Evolutionary conservation across 768 basidiomycete species (phyloP).

Genomic region (Gelatoporia subvermispora): DNA sequence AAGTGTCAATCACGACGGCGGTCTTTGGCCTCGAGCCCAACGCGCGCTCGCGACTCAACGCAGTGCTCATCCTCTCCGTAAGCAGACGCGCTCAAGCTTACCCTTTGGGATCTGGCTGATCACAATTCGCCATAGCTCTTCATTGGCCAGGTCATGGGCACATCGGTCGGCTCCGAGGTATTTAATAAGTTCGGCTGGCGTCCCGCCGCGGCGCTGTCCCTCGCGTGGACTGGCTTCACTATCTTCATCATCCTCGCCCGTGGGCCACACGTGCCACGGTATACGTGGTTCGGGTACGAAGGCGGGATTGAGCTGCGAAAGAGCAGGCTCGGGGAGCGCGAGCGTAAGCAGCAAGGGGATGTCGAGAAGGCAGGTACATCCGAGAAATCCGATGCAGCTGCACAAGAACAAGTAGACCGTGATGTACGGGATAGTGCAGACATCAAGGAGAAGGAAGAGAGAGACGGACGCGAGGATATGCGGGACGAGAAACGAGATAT

Average conservation of each 20-base stretch:
- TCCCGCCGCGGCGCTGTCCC: constrained; percentile 52
- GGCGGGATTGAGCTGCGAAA: constrained; percentile 35
- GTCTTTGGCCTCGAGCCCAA: constrained; percentile 30
- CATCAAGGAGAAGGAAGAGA: not conserved
- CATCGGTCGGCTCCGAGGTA: constrained; percentile 65
- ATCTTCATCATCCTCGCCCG: constrained; percentile 54
- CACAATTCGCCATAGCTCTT: constrained; percentile 37
- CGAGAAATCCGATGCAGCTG: not conserved
- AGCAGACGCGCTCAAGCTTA: constrained; percentile 8
- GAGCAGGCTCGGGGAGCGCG: not conserved
- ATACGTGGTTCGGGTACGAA: constrained; percentile 63
- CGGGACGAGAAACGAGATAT: not conserved
- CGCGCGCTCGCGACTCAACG: constrained; percentile 59
- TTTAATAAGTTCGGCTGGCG: constrained; percentile 72
- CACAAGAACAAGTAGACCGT: no score
- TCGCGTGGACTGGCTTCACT: constrained; percentile 55
- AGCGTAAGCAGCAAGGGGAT: not conserved
- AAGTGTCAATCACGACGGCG: constrained; percentile 59
- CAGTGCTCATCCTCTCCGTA: constrained; percentile 67
- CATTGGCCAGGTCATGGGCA: constrained; percentile 81
- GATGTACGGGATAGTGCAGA: not conserved
- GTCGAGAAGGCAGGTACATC: constrained; percentile 1
- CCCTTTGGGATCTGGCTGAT: not conserved
- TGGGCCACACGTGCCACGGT: constrained; percentile 57
- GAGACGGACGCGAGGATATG: not conserved